phyloP scores from a whole-genome alignment of 2,329 filamentous ascomycete species.

The Aureobasidium subglaciale region DNA sequence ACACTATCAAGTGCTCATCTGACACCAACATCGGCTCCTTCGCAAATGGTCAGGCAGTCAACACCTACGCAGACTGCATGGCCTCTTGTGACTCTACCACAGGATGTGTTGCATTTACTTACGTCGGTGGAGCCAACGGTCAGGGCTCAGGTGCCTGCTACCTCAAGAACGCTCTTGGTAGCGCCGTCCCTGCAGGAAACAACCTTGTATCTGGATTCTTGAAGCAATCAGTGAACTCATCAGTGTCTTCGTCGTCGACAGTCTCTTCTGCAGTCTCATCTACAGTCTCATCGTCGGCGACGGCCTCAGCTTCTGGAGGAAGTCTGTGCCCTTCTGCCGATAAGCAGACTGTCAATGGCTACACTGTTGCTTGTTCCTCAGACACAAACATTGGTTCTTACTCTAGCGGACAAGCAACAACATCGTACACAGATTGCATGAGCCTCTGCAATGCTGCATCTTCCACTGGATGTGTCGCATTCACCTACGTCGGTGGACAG shows the following conservation, averaged over 20 bases:
- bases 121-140: conserved; percentile 16
- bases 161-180: conserved; percentile 14
- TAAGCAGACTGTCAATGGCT: no score
- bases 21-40: conserved; percentile 15
- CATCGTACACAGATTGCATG: no score
- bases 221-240: no score
- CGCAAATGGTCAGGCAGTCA: conserved; percentile 10
- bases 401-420: no score
- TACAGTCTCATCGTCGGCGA: no score
- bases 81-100: conserved; percentile 14
- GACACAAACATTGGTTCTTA: no score
- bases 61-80: conserved; percentile 17
- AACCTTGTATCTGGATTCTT: conserved; percentile 16
- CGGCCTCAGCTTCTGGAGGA: no score
- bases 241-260: not conserved
- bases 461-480: no score
- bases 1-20: conserved; percentile 13
- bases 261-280: not conserved
- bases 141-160: conserved; percentile 14
- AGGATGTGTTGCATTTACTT: conserved; percentile 17
- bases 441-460: no score
- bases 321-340: no score
- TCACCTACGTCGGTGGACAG: no score
- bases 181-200: conserved; percentile 4
- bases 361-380: no score